Base-by-base conservation (phyloP, 1,284 basidiomycete species). In the Ustilago hordei region DNA sequence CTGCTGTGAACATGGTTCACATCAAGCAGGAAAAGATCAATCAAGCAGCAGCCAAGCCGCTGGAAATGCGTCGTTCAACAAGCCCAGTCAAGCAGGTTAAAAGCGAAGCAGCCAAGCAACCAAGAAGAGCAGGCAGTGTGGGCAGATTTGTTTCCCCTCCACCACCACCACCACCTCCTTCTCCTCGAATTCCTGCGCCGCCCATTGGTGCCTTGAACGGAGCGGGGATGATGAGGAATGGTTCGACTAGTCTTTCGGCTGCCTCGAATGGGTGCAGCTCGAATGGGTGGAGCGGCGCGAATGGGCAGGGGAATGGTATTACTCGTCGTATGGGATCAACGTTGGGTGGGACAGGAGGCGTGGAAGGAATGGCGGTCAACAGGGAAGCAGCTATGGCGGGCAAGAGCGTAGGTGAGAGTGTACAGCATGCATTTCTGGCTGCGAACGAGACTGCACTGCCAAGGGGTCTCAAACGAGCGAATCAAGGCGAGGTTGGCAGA, bases 1-100 rank as follows among this genome's bases (percentile, higher is more conserved):
- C 15, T 7, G 38, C 13, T 43, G 28, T 11, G 8, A 38, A 31
- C 3, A 13, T 32, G 56, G 34, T 68, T 9, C 17, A 12, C 15
- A 36, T 67, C 34, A 77, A 73, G 43, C 63, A 60, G 15, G 75
- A 74, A 32, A 69, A 66, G 43, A 28, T 47, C 47, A 28, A 23
- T 48, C 5, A n/a, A 23, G 45, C 45, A 8, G 8, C n/a, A 8
- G 3, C 48, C 9, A 64, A 53, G n/a, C 48, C 55, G 8, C 5
- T 55, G n/a, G 69, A 72, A 32, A 54, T 60, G 55, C 55, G 75
- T n/a, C 60, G 75, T 2, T 73, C 70, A 3, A 60, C 67, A 13
- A 78, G 75, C 41, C 71, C 71, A 31, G 62, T 75, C 61, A 78
- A 78, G 55, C 71, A 74, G 32, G 71, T 75, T 54, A 68, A 70